phyloP scores from a whole-genome alignment of 2,329 filamentous ascomycete species.

The Neobulgaria alba region DNA sequence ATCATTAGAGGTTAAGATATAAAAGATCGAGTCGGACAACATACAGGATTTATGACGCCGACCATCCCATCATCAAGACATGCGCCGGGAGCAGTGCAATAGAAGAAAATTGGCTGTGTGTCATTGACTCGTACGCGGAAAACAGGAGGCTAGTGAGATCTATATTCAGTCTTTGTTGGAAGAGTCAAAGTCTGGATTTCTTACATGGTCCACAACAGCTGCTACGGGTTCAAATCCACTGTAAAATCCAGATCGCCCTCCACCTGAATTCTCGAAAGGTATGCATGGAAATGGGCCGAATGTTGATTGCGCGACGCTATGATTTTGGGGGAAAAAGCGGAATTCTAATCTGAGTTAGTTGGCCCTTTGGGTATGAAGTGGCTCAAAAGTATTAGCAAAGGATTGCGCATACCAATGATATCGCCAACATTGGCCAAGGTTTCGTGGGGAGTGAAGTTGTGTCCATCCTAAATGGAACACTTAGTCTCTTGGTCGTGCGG shows the following conservation, averaged over 20 bases:
- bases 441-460: slow-evolving; percentile 30
- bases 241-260: slow-evolving; percentile 44
- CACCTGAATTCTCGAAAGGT: slow-evolving; percentile 46
- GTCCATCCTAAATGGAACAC: slow-evolving; percentile 18
- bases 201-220: slow-evolving; percentile 34
- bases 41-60: slow-evolving; percentile 63
- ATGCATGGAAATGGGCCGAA: slow-evolving; percentile 50
- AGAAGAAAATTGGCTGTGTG: slow-evolving; percentile 58
- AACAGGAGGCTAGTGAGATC: slow-evolving; percentile 28
- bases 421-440: slow-evolving; percentile 37
- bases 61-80: slow-evolving; percentile 62
- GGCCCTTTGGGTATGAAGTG: background rate
- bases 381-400: background rate
- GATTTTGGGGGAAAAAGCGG: slow-evolving; percentile 53
- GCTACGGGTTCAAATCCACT: slow-evolving; percentile 41
- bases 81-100: slow-evolving; percentile 58
- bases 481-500: no score
- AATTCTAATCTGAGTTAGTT: slow-evolving; percentile 32
- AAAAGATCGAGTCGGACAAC: slow-evolving; percentile 12
- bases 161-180: slow-evolving; percentile 3
- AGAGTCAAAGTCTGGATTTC: slow-evolving; percentile 13
- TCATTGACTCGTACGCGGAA: slow-evolving; percentile 45
- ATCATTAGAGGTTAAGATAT: background rate
- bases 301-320: slow-evolving; percentile 54
- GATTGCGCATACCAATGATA: slow-evolving; percentile 33